Evolutionary conservation across 495 filamentous ascomycete species (phyloP), one percentile per base, ranked within the genome.

Genomic region (Letharia lupina): DNA sequence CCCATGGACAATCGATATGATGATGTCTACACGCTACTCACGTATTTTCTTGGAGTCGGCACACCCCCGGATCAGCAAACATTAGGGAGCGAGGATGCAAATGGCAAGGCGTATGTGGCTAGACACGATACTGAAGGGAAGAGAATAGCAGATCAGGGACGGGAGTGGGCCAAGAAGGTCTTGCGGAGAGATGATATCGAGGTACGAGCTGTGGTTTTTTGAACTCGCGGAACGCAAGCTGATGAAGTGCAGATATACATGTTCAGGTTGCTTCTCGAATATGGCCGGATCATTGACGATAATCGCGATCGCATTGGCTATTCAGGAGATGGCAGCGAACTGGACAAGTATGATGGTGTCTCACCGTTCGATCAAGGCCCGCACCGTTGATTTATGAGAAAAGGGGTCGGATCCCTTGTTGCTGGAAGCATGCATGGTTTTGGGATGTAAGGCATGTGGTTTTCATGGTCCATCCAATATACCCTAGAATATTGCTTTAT

Each of bases 1-100:
- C 91, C 91, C 2, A 89, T 94, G 87, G 91, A 93, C 71, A 91
- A 87, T 71, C 81, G 86, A 18, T 93, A 88, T 67, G 79, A 84
- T 45, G 91, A 95, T 72, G 77, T 90, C 57, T 93, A 86, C 62
- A 86, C 84, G 3, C 82, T 94, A 16, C 84, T 94, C 81, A 85
- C 89, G 65, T 93, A 91, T 71, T 93, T 93, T 73, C 68, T 91
- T 5, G 89, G 89, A 16, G 68, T 77, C 20, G 69, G 70, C 12
- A 73, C 73, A 15, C 72, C 67, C 6, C 80, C 77, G 56, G 73
- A 76, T 7, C 74, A 78, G 37, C 69, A 69, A 60, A 71, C 72
- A 52, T 66, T 59, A 44, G 67, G 70, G 39, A 71, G 70, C 10
- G 71, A 28, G n/a, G 66, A 69, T 40, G 57, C 62, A 16, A 65